Evolutionary conservation across 306 rosid species (phyloP).

Genomic region (Benincasa hispida): DNA sequence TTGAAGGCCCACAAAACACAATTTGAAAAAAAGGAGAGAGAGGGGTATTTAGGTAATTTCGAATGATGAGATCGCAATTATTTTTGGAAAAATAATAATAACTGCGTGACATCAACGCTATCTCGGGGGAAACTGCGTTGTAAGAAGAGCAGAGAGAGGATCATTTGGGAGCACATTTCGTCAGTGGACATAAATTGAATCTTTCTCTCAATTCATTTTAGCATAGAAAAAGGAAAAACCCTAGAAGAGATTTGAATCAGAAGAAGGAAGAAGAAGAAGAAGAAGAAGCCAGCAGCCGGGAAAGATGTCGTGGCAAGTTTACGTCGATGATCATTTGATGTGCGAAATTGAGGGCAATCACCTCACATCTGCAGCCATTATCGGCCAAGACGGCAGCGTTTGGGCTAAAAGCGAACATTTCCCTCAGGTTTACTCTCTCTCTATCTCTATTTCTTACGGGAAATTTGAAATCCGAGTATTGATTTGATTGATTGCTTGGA

Average conservation of each 20-base stretch:
- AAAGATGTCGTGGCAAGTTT: slow-evolving; percentile 65
- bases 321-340: slow-evolving; percentile 59
- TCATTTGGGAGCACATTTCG: not conserved
- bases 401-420: slow-evolving; percentile 57
- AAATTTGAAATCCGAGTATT: not conserved
- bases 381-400: slow-evolving; percentile 60
- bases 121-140: slow-evolving; percentile 4
- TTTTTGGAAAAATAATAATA: slow-evolving; percentile 3
- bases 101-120: slow-evolving; percentile 8
- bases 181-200: not conserved
- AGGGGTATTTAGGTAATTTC: not conserved
- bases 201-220: not conserved
- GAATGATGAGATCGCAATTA: not conserved
- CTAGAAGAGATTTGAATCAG: not conserved
- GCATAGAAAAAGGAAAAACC: not conserved
- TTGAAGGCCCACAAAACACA: not conserved
- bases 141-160: not conserved
- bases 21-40: not conserved
- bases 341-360: slow-evolving; percentile 53
- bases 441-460: not conserved
- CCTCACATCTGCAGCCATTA: slow-evolving; percentile 42
- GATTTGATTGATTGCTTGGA: not conserved
- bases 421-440: slow-evolving; percentile 34
- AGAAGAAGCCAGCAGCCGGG: not conserved
- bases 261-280: not conserved